Evolutionary conservation across 768 basidiomycete genomes (phyloP).

Genomic region (Termitomyces sp.): DNA sequence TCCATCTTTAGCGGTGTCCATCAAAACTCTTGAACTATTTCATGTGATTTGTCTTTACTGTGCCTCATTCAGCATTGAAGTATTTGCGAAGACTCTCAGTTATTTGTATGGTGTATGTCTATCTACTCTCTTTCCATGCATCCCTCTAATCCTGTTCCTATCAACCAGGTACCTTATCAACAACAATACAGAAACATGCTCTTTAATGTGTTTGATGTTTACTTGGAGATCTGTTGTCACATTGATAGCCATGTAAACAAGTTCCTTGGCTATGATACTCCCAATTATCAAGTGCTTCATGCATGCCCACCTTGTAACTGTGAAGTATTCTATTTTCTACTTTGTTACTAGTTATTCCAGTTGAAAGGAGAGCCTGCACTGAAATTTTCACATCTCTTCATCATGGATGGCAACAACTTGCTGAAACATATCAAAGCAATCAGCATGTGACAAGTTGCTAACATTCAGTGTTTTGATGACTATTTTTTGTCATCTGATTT

Average conservation of each 20-base stretch:
- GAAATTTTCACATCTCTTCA: constrained; percentile 17
- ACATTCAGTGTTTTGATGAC: constrained; percentile 16
- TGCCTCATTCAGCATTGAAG: constrained; percentile 21
- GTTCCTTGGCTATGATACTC: too few species aligned
- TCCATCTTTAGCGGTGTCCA: constrained; percentile 18
- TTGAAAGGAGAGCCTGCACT: constrained; percentile 28
- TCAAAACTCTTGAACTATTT: constrained; percentile 20
- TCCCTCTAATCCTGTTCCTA: too few species aligned
- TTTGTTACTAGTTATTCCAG: constrained; percentile 10
- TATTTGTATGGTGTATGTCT: constrained; percentile 17
- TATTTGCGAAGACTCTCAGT: constrained; percentile 21
- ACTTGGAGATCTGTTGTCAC: constrained; percentile 18
- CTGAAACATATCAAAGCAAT: constrained; percentile 21
- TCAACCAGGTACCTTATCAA: constrained; percentile 15
- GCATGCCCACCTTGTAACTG: constrained; percentile 31
- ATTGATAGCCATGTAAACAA: constrained; percentile 12
- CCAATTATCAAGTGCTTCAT: constrained; percentile 29
- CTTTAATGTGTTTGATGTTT: constrained; percentile 30
- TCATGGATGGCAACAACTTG: constrained; percentile 31
- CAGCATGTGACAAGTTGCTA: constrained; percentile 14
- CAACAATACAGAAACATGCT: constrained; percentile 19
- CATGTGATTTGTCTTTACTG: constrained; percentile 8
- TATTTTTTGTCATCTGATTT: constrained; percentile 20
- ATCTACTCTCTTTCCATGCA: too few species aligned
- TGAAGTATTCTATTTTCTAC: too few species aligned